Base-by-base conservation (phyloP, 768 basidiomycete species). In the Russula sp. region DNA sequence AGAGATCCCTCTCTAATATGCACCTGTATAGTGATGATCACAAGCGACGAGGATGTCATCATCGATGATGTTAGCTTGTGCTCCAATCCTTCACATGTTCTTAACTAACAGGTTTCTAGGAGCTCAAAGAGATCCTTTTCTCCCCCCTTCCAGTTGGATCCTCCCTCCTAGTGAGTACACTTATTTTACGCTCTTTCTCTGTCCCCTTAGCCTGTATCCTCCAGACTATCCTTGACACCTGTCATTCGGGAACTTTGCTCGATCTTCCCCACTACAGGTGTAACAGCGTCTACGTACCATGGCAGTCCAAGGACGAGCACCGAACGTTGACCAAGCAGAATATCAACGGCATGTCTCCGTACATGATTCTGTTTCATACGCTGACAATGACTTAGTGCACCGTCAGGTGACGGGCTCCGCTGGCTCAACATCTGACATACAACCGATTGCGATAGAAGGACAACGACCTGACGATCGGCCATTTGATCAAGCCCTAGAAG, bases 161-260 rank as follows among this genome's bases (percentile, higher is more conserved):
- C 18, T 58, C 25, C 16, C 51, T 71, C 36, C 57, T 65, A 0
- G 68, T 69, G 39, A 13, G 65, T 45, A 8, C 43, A 16, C 8
- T 47, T 20, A 25, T 36, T n/a, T 16, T 5, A 14, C 20, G 20
- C 9, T n/a, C 16, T 2, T 32, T 18, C 25, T 29, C 25, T 7
- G 20, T 41, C 4, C 29, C 22, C 18, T 25, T 4, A 55, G 10
- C 9, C 7, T 25, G 35, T 34, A 1, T 41, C 14, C 7, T 47
- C 11, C 20, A 69, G 67, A 66, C 68, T 2, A 48, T 71, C 16
- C 65, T 71, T 48, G 69, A 71, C 51, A 61, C 67, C 1, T 69
- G 69, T 32, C 69, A 70, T 20, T 69, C 68, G 4, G 70, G 68
- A 25, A 71, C 70, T 0, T 9, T 71, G 11, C 65, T 71, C 13